Evolutionary conservation across 441 rosid species (phyloP), one percentile per base, ranked within the genome.

Genomic region (Erodium trifolium): DNA sequence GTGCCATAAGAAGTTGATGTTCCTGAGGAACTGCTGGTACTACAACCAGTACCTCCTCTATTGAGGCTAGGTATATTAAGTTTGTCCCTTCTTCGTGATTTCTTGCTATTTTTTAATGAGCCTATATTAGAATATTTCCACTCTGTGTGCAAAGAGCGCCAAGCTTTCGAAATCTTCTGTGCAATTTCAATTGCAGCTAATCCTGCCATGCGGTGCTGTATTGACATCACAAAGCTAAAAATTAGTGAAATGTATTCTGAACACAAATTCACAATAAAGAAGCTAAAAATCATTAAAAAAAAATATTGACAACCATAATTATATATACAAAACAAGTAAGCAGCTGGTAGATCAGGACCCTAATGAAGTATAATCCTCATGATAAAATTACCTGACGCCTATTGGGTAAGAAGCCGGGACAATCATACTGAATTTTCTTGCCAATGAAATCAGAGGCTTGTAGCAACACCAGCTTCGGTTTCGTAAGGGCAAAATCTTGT

Each of bases 191-290:
- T 80, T 66, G 86, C 94, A 72, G 98, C 99, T 74, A 94, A 83
- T 79, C 99, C 99, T 67, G 99, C 99, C 99, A 94, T 94, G 57
- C 98, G 99, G 70, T 92, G 98, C 98, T 94, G 91, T 63, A 41
- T 68, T 71, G 9, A 78, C 14, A 79, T 79, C 64, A 78, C 34
- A 51, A 81, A 81, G 67, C 76, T 17, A 41, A 51, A 64, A 69
- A 63, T 19, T 57, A 69, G 68, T 73, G 63, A 72, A 60, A 67
- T 23, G 34, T 12, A 59, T 10, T 59, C 31, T 3, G 13, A 45
- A 66, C 63, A 66, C 53, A 75, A 60, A 63, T 27, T 6, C 65
- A 41, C 45, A 41, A 41, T 68, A 67, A 13, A 16, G 27, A 39
- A 67, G 70, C 11, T 0, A 13, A 47, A 23, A 34, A 31, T 37